Base-by-base conservation (phyloP, 495 filamentous ascomycete species). In the Polyplosphaeria fusca region DNA sequence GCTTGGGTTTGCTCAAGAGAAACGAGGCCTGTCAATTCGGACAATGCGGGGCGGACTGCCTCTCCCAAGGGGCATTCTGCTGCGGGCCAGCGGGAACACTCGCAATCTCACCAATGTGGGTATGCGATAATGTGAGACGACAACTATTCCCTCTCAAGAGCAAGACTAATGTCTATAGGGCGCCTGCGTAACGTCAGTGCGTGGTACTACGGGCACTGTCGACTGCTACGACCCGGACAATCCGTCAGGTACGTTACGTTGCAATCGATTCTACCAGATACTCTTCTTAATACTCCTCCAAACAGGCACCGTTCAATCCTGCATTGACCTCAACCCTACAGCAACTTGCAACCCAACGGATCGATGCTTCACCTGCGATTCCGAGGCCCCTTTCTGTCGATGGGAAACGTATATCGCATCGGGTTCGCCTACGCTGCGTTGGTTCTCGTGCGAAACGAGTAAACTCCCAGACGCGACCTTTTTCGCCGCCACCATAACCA, bases 201-300 rank as follows among this genome's bases (percentile, higher is more conserved):
- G 58, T 14, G 58, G 58, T 4, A 42, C 58, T 5, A 61, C 58
- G 11, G 58, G 58, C 24, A 43, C 55, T 7, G 58, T 61, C 14
- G 58, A 61, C 44, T 61, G 58, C 44, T 61, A 49, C 25, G 58
- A 61, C 30, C 58, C 58, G 0, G 58, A 61, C 24, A 61, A 61
- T 23, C 50, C 58, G 14, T 30, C 40, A 32, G 58, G 50, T 13
- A n/a, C n/a, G n/a, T n/a, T n/a, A n/a, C n/a, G n/a, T n/a, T n/a
- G n/a, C n/a, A n/a, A n/a, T n/a, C n/a, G n/a, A n/a, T n/a, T n/a
- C n/a, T n/a, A n/a, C n/a, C n/a, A n/a, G n/a, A n/a, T n/a, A n/a
- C n/a, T n/a, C n/a, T n/a, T n/a, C n/a, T n/a, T n/a, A n/a, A n/a
- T n/a, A n/a, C n/a, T n/a, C n/a, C n/a, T n/a, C n/a, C n/a, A n/a